Conservation (phyloP, 2,329 filamentous ascomycete genomes). For the Cadophora malorum region DNA sequence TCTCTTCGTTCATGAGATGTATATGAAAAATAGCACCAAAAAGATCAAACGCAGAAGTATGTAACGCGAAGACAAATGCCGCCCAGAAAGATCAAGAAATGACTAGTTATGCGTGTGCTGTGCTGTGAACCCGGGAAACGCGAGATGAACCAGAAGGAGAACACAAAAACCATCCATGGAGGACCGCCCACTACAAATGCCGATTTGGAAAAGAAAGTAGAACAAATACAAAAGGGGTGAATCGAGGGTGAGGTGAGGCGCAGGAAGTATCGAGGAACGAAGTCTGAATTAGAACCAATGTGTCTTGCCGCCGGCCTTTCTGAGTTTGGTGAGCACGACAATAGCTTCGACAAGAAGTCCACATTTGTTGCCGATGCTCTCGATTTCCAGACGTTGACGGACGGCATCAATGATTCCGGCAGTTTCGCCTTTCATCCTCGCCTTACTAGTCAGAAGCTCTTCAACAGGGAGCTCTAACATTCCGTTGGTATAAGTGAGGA, state of each 20-base stretch:
- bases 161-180: background rate
- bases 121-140: background rate
- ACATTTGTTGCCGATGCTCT: slow-evolving; percentile 56
- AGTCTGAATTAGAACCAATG: slow-evolving; percentile 49
- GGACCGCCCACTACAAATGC: background rate
- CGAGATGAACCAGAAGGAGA: background rate
- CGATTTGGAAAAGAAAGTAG: background rate
- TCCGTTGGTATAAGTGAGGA: slow-evolving; percentile 46
- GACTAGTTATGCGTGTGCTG: slow-evolving; percentile 1
- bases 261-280: background rate
- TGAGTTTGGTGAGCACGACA: slow-evolving; percentile 56
- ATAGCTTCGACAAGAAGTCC: slow-evolving; percentile 60
- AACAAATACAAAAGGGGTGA: slow-evolving; percentile 6
- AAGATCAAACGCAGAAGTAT: slow-evolving; percentile 6
- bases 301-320: slow-evolving; percentile 52
- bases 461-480: slow-evolving; percentile 51
- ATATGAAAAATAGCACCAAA: background rate
- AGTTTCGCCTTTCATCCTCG: slow-evolving; percentile 52
- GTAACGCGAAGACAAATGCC: slow-evolving; percentile 17
- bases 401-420: slow-evolving; percentile 56
- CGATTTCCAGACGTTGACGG: slow-evolving; percentile 53
- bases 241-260: background rate
- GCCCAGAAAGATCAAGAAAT: slow-evolving; percentile 5
- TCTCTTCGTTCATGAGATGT: slow-evolving; percentile 10
- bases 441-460: slow-evolving; percentile 47